Evolutionary conservation across 140 eudicot species (phyloP).

Genomic region (Senecio squalidus): DNA sequence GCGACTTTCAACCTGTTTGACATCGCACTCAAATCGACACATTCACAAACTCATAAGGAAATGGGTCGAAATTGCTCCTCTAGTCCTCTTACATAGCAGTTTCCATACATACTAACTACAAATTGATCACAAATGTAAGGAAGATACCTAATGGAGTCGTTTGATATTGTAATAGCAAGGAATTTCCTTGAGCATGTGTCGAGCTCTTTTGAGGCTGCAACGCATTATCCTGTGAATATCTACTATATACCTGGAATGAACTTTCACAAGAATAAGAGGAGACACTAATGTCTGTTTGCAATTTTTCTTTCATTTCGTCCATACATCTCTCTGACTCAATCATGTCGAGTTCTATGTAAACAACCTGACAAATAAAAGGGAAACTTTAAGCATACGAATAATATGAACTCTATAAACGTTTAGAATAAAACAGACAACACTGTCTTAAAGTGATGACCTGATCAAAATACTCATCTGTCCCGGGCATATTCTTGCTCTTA

Average conservation of each 20-base stretch:
- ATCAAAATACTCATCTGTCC: constrained; percentile 67
- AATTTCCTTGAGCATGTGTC: not conserved
- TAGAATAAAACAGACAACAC: not conserved
- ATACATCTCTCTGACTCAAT: constrained; percentile 41
- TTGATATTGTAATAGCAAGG: constrained; percentile 17
- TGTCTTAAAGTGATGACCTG: constrained; percentile 31
- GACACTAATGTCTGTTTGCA: constrained; percentile 8
- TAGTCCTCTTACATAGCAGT: too few relatives aligned
- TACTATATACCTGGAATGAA: constrained; percentile 10
- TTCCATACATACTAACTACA: too few relatives aligned
- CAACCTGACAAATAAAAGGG: constrained; percentile 30
- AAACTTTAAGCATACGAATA: not conserved
- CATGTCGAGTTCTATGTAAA: constrained; percentile 46
- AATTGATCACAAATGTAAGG: not conserved
- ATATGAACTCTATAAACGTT: not conserved
- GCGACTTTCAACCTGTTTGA: not conserved
- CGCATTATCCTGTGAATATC: constrained; percentile 15
- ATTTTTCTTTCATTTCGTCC: constrained; percentile 50
- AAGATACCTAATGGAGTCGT: constrained; percentile 35
- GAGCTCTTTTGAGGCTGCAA: constrained; percentile 15
- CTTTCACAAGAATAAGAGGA: constrained; percentile 18
- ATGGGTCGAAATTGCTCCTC: not conserved
- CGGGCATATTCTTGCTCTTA: constrained; percentile 56
- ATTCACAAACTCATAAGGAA: not conserved
- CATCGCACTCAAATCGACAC: too few relatives aligned